Base-by-base conservation (phyloP, 129 eudicot species). In the Solidago caesia region DNA sequence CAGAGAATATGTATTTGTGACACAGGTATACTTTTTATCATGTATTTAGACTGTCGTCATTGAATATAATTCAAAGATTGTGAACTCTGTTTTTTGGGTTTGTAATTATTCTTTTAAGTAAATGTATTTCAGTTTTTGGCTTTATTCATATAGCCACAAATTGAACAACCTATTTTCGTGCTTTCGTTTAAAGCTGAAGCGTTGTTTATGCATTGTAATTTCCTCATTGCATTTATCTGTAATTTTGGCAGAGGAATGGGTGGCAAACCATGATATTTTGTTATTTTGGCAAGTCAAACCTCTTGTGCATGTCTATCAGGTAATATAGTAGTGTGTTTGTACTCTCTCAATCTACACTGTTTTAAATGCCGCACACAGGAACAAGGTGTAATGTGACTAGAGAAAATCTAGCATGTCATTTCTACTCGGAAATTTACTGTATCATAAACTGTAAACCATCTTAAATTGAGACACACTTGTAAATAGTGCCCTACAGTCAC, bases 281-380 rank as follows among this genome's bases (percentile, higher is more conserved):
- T 78, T 94, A 72, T 94, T 94, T 85, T 94, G 98, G 98, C 97
- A 94, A 91, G 98, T 91, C 79, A 88, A 87, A 77, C 97, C 98
- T 10, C 84, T 81, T 72, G 98, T 94, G 77, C 96, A 94, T 79
- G 97, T 94, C 46, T 94, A 79, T 81, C 98, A 90, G 98, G 97
- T 94, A 81, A 78, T 68, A 73, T 68, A 4, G 49, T 72, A 3
- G 45, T 25, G 11, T 71, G 41, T 10, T 61, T 42, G 57, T 59
- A 67, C 46, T 68, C 48, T 75, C 48, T 9, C 51, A 71, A 39
- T 43, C 10, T 25, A 45, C 55, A 14, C n/a, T 62, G 29, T 49
- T 49, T 6, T 65, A 51, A 52, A 33, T 13, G 48, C 8, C 25
- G 5, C 16, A 33, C 21, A 33, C 12, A 46, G 59, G n/a, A 44